Evolutionary conservation across 129 eudicot species (phyloP), one percentile per base, ranked within the genome.

Genomic region (Logfia minima): DNA sequence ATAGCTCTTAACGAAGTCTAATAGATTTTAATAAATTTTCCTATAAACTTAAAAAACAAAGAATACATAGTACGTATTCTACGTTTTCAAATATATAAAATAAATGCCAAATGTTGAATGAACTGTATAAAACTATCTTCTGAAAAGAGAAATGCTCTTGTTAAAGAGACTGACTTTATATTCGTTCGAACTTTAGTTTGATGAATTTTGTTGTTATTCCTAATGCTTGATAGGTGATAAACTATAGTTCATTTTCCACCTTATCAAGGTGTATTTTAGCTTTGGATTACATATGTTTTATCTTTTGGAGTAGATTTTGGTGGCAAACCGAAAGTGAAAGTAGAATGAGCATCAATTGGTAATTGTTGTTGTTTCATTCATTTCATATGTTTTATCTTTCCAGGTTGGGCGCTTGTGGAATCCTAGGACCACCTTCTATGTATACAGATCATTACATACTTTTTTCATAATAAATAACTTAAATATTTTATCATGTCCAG

Each of bases 401-500:
- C 83, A 79, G 77, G 76, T 77, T 77, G 81, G 74, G 77, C 62
- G 70, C 41, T 34, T 66, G 63, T 79, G 66, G 83, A 63, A 79
- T 79, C 83, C 82, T 71, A 79, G 70, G 82, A 79, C 72, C 77
- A 79, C 72, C 68, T 68, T 61, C 76, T 62, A 43, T 75, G 34
- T 45, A 41, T 28, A 19, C 16, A 48, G 14, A 51, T 23, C 34
- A 75, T 75, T 68, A 21, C 5, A 13, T 14, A 48, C 55, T 48
- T 14, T 48, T 14, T 11, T 6, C 17, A 6, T 4, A 4, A 11
- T 1, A 45, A 22, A 3, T 0, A 70, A 18, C 4, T 52, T 32
- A 10, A 29, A 16, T 26, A 28, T 39, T 39, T 58, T 39, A 37
- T 37, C 55, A 29, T 35, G 68, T 59, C 77, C n/a, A 21, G 3